These are phyloP conservation scores for Tetrapisispora iriomotensis DNA, from an alignment of 805 yeast species.

Conservation along the genomic window DNA sequence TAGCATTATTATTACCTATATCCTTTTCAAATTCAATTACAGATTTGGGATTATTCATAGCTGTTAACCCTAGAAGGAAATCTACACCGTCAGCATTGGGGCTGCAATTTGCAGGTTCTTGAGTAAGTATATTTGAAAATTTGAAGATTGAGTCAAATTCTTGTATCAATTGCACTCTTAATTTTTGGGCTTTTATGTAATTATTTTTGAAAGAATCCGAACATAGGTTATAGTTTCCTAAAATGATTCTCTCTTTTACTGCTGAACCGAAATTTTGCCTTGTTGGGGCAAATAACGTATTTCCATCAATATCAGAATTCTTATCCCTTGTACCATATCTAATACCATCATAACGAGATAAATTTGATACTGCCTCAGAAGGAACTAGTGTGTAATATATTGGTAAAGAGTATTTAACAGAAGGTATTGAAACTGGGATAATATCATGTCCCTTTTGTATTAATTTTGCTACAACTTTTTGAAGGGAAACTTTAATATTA, in stretches of 20 bases:
- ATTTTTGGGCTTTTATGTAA: conserved; percentile 61
- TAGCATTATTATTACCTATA: not conserved
- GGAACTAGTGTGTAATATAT: conserved; percentile 83
- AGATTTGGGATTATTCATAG: conserved; percentile 46
- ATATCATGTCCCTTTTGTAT: conserved; percentile 41
- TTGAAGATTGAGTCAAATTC: conserved; percentile 62
- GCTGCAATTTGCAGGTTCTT: conserved; percentile 6
- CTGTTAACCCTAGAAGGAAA: conserved; percentile 64
- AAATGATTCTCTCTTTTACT: conserved; percentile 69
- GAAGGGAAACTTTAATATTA: conserved; percentile 40
- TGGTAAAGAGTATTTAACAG: conserved; percentile 56
- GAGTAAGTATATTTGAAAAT: conserved; percentile 35
- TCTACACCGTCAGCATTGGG: conserved; percentile 41
- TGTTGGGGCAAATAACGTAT: conserved; percentile 45
- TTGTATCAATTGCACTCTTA: conserved; percentile 48
- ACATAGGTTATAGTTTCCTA: conserved; percentile 82
- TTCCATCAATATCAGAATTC: conserved; percentile 26
- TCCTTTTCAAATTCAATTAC: conserved; percentile 27
- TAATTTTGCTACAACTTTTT: conserved; percentile 35
- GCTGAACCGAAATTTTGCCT: conserved; percentile 66
- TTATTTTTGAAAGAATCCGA: conserved; percentile 62
- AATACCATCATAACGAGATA: conserved; percentile 83
- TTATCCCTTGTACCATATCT: conserved; percentile 59
- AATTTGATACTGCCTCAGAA: conserved; percentile 88
- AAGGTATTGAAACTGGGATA: conserved; percentile 59